A percentile compares a stretch with the other conserved stretches of the same genome.
Conservation (phyloP, 1,139 yeast species). For the Taiozyma sp. region DNA sequence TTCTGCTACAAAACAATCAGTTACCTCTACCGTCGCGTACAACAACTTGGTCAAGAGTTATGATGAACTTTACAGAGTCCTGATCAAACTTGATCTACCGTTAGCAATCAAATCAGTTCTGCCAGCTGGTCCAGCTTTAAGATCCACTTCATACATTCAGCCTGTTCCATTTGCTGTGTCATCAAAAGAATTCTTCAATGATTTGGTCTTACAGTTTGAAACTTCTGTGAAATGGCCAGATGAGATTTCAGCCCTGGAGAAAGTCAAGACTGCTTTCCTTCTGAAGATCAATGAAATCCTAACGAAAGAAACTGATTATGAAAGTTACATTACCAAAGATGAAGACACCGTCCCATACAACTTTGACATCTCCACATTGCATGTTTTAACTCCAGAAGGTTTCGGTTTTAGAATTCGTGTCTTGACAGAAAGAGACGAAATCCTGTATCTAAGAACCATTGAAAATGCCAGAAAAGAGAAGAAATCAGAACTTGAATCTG, state of each 20-base stretch:
- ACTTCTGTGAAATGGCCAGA: constrained; percentile 94
- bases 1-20: constrained; percentile 46
- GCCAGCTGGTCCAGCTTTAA: constrained; percentile 66
- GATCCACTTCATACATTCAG: constrained; percentile 67
- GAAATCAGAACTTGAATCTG: constrained; percentile 52
- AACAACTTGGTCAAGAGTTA: constrained; percentile 57
- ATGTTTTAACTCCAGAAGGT: constrained; percentile 80
- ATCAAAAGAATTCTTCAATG: constrained; percentile 77
- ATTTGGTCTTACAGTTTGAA: constrained; percentile 81
- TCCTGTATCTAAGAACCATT: constrained; percentile 64
- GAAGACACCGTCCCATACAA: constrained; percentile 59
- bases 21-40: constrained; percentile 47
- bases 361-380: constrained; percentile 49
- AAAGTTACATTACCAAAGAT: constrained; percentile 55
- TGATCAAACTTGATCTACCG: constrained; percentile 51
- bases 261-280: constrained; percentile 85
- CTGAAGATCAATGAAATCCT: constrained; percentile 63
- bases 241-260: constrained; percentile 77
- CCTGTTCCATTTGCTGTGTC: constrained; percentile 82
- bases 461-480: constrained; percentile 53
- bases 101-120: constrained; percentile 62
- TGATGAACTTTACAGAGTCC: constrained; percentile 53
- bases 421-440: constrained; percentile 76
- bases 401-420: constrained; percentile 74
- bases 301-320: constrained; percentile 45